Percentiles rank a stretch among this genome's conserved stretches.
Evolutionary conservation across 2,329 filamentous ascomycete species (phyloP).

Genomic region (Sphaceloma murrayae): DNA sequence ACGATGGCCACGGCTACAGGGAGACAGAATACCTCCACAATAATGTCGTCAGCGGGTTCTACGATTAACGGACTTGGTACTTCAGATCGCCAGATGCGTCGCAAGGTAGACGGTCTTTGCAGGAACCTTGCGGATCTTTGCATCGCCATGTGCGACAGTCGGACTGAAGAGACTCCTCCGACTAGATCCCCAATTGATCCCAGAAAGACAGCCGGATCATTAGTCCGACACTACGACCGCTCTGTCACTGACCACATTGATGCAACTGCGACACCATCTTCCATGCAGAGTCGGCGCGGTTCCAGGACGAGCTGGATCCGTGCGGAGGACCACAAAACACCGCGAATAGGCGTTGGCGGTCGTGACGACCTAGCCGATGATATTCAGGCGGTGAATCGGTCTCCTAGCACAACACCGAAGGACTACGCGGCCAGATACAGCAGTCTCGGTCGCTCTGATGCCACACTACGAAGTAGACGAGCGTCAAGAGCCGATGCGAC

Average conservation of each 20-base stretch:
- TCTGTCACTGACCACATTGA: neutral
- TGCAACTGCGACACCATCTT: neutral
- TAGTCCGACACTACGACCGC: neutral
- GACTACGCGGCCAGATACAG: constrained; percentile 20
- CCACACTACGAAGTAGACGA: constrained; percentile 20
- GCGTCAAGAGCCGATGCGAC: constrained; percentile 23
- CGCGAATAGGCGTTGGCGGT: constrained; percentile 12
- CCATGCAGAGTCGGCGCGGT: constrained; percentile 4
- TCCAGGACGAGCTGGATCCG: constrained; percentile 7
- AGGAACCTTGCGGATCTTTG: constrained; percentile 87
- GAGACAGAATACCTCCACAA: constrained; percentile 53
- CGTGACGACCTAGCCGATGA: neutral
- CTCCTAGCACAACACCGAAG: constrained; percentile 13
- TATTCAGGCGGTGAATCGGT: neutral
- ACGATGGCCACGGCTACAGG: constrained; percentile 70
- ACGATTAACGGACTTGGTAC: constrained; percentile 52
- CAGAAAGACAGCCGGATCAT: constrained; percentile 10
- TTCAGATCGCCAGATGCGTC: constrained; percentile 74
- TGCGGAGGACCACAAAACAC: neutral
- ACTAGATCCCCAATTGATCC: constrained; percentile 2
- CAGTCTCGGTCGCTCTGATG: constrained; percentile 25
- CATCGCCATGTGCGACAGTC: constrained; percentile 54
- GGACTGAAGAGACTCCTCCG: constrained; percentile 6
- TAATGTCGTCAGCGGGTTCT: constrained; percentile 54
- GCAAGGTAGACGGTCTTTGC: constrained; percentile 88